Conservation (phyloP, 2,329 filamentous ascomycete species). For the Colletotrichum sojae region DNA sequence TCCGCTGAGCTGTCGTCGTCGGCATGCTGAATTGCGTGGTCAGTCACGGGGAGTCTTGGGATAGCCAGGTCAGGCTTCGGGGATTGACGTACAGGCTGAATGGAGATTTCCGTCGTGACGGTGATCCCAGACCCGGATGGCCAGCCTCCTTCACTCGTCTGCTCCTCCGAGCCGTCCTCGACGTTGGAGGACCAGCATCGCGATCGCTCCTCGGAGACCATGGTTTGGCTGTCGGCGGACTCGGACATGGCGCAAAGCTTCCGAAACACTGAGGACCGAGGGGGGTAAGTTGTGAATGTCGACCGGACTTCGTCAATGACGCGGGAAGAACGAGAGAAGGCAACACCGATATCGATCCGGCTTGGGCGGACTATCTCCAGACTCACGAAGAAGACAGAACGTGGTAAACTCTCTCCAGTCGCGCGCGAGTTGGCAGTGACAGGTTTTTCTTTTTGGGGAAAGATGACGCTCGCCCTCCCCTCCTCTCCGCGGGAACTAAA, state of each 20-base stretch:
- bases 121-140: constrained; percentile 14
- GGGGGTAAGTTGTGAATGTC: too few relatives aligned
- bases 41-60: too few relatives aligned
- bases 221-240: neutral
- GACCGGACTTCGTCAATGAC: too few relatives aligned
- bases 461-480: too few relatives aligned
- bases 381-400: too few relatives aligned
- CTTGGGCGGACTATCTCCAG: too few relatives aligned
- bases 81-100: constrained; percentile 1
- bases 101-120: constrained; percentile 23
- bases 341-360: too few relatives aligned
- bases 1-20: too few relatives aligned
- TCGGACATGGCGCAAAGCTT: constrained; percentile 3
- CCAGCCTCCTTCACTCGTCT: neutral
- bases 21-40: too few relatives aligned
- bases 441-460: constrained; percentile 8
- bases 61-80: too few relatives aligned
- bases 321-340: too few relatives aligned
- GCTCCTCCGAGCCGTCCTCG: constrained; percentile 10
- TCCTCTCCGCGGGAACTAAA: constrained; percentile 7
- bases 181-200: constrained; percentile 17
- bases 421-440: neutral
- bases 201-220: constrained; percentile 10
- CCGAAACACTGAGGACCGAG: neutral
- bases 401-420: too few relatives aligned